Evolutionary conservation across 2,329 filamentous ascomycete genomes (phyloP), one percentile per base, ranked within the genome.

Genomic region (Colletotrichum sojae): DNA sequence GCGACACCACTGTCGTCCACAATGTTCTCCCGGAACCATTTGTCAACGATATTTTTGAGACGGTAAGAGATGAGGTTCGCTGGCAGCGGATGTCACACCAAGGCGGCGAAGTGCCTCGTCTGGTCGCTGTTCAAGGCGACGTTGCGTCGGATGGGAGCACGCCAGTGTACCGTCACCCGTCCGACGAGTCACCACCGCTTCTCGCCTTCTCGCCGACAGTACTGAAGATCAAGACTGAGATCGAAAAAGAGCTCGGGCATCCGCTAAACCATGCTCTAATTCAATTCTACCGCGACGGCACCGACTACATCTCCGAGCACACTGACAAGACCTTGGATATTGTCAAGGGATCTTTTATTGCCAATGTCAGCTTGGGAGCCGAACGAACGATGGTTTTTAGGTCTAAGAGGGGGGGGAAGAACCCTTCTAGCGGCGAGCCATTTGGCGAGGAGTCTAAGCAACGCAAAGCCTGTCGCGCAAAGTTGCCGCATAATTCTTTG

Each of bases 321-420:
- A 97, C 94, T 46, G 96, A 99, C 78, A 99, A 99, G 82, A 97
- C 95, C 0, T 84, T 99, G 25, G 96, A 99, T 78, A 96, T 99
- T 65, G 90, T 90, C 13, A 89, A 88, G 27, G 90, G 86, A 5
- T 96, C 93, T 25, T 95, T 87, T 69, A 97, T 99, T 73, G 94
- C 95, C 72, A 99, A 98, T 76, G 90, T 97, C 57, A 97, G 94
- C 73, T 87, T 98, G n/a, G 96, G 96, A 1, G 95, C 95, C 0
- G 91, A 97, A 80, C 87, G 96, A 61, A 95, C 90, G 2, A 98
- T 98, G 95, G 87, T 93, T 0, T 88, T 99, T 43, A 90, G 96
- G 59, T 95, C 92, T 12, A 97, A 97, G 82, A 92, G 92, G 71
- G 77, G 76, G 48, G 81, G 83, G 36, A 85, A 82, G 76, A 80